Evolutionary conservation across 2,329 filamentous ascomycete genomes (phyloP).

Genomic region (Diaporthe nobilis): DNA sequence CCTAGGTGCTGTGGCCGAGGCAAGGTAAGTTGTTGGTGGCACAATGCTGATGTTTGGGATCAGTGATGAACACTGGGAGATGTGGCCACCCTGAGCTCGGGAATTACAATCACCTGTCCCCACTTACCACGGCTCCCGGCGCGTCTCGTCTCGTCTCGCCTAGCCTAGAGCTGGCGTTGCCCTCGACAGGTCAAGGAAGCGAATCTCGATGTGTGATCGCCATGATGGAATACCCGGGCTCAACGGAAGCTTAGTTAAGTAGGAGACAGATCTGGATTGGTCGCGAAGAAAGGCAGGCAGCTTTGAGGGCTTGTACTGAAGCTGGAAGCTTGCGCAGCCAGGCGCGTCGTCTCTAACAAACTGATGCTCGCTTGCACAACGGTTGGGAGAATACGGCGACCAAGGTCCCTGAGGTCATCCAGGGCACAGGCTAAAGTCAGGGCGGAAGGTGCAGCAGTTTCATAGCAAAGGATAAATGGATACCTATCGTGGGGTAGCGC

Average conservation of each 20-base stretch:
- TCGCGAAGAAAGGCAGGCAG: background rate
- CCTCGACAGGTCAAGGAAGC: background rate
- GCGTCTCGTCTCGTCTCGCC: constrained; percentile 9
- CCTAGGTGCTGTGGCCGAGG: no score
- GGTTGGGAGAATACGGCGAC: background rate
- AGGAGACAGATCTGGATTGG: no score
- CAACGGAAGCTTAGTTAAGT: background rate
- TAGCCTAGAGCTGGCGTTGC: background rate
- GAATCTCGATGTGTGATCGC: background rate
- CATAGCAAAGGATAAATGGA: background rate
- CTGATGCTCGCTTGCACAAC: background rate
- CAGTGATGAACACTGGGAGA: background rate
- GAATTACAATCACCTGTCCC: background rate
- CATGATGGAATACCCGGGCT: background rate
- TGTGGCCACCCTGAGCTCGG: background rate
- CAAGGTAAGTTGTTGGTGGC: background rate
- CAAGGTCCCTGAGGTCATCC: no score
- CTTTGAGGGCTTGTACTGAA: background rate
- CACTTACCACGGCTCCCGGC: constrained; percentile 8
- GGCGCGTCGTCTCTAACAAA: background rate
- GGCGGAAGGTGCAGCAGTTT: background rate
- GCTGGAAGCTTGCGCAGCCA: background rate
- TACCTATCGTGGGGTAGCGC: background rate
- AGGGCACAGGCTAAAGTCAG: background rate
- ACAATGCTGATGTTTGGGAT: background rate